Conservation (phyloP, 139 green algal genomes). For the Monoraphidium neglectum region DNA sequence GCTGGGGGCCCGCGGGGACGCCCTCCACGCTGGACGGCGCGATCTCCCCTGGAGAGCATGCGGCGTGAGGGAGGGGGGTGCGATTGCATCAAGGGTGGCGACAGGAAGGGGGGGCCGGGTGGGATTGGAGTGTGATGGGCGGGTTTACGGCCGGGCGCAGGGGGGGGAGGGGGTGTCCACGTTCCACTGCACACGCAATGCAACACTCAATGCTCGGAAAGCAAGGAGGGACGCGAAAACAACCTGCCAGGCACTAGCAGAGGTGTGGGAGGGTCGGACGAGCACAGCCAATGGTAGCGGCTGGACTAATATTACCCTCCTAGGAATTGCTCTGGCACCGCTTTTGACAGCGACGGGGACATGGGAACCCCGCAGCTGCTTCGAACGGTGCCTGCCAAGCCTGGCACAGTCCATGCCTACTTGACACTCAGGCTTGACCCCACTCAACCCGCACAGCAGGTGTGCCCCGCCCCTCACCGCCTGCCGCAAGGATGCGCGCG, state of each 20-base stretch:
- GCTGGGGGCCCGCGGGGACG: conserved; percentile 65
- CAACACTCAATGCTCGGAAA: no score
- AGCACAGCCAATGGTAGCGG: background rate
- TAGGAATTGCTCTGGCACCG: background rate
- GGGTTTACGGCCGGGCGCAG: no score
- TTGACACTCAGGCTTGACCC: background rate
- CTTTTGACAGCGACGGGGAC: background rate
- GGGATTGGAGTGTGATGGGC: no score
- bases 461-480: conserved; percentile 21
- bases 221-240: no score
- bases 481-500: conserved; percentile 55
- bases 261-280: background rate
- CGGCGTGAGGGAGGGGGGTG: background rate
- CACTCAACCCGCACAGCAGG: background rate
- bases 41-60: conserved; percentile 26
- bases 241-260: no score
- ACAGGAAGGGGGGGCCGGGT: no score
- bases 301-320: no score
- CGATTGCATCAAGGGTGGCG: background rate
- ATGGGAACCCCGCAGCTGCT: background rate
- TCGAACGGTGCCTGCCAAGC: background rate
- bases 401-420: no score
- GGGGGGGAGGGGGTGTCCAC: no score
- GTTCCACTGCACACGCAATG: no score
- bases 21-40: conserved; percentile 50